phyloP scores from a whole-genome alignment of 2,329 filamentous ascomycete species.

The Fusarium brachygibbosum region DNA sequence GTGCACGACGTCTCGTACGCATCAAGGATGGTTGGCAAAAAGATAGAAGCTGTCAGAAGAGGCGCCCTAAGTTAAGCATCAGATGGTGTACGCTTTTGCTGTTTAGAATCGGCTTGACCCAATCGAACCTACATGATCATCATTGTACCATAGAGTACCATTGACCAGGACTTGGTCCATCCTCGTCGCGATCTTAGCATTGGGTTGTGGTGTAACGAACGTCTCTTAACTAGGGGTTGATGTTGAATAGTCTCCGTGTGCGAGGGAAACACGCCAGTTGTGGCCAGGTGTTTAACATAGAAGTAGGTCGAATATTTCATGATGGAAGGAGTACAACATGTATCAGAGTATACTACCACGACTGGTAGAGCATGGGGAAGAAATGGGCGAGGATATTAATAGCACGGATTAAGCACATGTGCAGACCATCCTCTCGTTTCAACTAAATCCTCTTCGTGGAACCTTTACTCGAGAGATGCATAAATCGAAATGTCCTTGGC shows the following conservation, averaged over 20 bases:
- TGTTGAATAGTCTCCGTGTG: accelerated
- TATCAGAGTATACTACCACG: background rate
- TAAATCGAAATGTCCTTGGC: no score
- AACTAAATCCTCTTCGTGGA: background rate
- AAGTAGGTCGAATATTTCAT: background rate
- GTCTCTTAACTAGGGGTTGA: background rate
- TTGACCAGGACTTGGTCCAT: background rate
- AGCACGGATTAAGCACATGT: no score
- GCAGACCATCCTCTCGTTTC: no score
- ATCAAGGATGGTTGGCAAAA: background rate
- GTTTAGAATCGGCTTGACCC: no score
- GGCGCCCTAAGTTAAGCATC: background rate
- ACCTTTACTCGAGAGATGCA: background rate
- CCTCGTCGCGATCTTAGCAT: background rate
- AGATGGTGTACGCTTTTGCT: no score
- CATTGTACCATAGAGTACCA: no score
- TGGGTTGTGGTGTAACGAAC: background rate
- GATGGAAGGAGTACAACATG: background rate
- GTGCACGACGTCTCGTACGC: background rate
- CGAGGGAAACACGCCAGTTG: background rate
- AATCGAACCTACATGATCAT: background rate
- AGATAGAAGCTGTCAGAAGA: background rate
- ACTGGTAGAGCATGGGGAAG: background rate
- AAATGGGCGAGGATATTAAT: background rate
- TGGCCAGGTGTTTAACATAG: background rate